phyloP scores from a whole-genome alignment of 2,329 filamentous ascomycete genomes.

The Knoxdaviesia capensis region DNA sequence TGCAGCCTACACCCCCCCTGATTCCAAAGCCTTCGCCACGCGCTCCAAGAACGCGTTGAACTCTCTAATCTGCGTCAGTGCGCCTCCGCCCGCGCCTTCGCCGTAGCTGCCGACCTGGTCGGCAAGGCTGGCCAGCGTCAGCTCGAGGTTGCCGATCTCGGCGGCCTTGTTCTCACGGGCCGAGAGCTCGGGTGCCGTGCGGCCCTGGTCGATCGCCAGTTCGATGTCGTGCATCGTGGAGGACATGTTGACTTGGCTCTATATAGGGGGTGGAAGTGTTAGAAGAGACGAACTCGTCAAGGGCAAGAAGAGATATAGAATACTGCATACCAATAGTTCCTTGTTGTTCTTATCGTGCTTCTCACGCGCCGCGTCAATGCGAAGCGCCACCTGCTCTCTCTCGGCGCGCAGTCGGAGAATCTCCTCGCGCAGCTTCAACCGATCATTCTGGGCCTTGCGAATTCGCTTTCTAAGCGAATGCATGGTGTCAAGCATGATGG shows the following conservation, averaged over 20 bases:
- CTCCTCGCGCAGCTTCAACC: conserved; percentile 33
- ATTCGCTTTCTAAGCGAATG: conserved; percentile 37
- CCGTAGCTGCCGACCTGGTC: conserved; percentile 27
- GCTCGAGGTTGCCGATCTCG: conserved; percentile 34
- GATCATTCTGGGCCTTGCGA: conserved; percentile 34
- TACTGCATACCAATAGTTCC: conserved; percentile 24
- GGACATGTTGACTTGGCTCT: conserved; percentile 32
- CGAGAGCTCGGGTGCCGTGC: conserved; percentile 24
- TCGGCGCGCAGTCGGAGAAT: conserved; percentile 38
- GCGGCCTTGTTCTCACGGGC: conserved; percentile 22
- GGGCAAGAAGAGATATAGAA: too few species aligned
- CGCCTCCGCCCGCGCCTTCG: conserved; percentile 24
- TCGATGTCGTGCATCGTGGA: conserved; percentile 41
- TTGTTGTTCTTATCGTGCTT: conserved; percentile 35
- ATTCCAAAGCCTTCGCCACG: conserved; percentile 34
- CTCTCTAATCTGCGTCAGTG: conserved; percentile 33
- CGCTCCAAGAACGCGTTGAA: conserved; percentile 46
- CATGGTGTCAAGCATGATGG: conserved; percentile 38
- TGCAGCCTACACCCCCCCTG: conserved; percentile 10
- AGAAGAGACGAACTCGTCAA: too few species aligned
- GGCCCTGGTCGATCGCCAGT: conserved; percentile 29
- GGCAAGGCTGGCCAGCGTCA: conserved; percentile 32
- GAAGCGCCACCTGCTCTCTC: conserved; percentile 39
- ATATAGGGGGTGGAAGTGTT: not conserved
- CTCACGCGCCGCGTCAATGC: conserved; percentile 40